These are phyloP conservation scores for Purpureocillium takamizusanense DNA, from an alignment of 2,329 filamentous ascomycete genomes.

Conservation along the genomic window DNA sequence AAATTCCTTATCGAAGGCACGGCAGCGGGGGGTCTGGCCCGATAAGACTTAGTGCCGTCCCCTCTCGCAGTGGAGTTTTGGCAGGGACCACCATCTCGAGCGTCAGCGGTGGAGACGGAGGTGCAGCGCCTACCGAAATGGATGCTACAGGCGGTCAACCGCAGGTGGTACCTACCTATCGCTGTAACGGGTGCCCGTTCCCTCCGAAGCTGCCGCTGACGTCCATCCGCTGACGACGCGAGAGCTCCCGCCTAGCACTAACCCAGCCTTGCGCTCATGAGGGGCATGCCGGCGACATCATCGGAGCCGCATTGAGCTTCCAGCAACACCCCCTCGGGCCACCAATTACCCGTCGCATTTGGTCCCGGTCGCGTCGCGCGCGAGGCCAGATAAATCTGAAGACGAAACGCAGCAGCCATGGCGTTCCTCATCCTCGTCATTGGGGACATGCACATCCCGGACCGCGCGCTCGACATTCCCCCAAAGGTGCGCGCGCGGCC, in stretches of 20 bases:
- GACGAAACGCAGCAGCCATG: constrained; percentile 45
- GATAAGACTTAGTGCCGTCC: constrained; percentile 8
- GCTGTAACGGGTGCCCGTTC: too few species aligned
- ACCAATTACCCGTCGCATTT: too few species aligned
- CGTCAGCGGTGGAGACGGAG: background rate
- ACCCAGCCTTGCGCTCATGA: too few species aligned
- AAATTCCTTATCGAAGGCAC: constrained; percentile 13
- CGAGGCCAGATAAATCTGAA: too few species aligned
- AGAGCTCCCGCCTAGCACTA: too few species aligned
- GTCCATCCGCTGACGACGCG: background rate
- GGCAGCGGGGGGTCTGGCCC: constrained; percentile 4
- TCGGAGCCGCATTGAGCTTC: too few species aligned
- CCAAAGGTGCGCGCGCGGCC: constrained; percentile 55
- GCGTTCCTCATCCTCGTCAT: constrained; percentile 87
- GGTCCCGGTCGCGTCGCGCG: too few species aligned
- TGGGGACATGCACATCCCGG: constrained; percentile 88
- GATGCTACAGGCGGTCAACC: too few species aligned
- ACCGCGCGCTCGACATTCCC: constrained; percentile 83
- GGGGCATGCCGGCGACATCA: too few species aligned
- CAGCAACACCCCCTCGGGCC: too few species aligned
- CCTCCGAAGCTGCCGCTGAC: constrained; percentile 13
- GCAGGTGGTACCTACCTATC: constrained; percentile 14
- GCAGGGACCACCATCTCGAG: background rate
- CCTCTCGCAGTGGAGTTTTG: background rate
- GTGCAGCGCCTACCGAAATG: too few species aligned